Conservation (phyloP, 1,284 basidiomycete species). For the Moesziomyces sp. region DNA sequence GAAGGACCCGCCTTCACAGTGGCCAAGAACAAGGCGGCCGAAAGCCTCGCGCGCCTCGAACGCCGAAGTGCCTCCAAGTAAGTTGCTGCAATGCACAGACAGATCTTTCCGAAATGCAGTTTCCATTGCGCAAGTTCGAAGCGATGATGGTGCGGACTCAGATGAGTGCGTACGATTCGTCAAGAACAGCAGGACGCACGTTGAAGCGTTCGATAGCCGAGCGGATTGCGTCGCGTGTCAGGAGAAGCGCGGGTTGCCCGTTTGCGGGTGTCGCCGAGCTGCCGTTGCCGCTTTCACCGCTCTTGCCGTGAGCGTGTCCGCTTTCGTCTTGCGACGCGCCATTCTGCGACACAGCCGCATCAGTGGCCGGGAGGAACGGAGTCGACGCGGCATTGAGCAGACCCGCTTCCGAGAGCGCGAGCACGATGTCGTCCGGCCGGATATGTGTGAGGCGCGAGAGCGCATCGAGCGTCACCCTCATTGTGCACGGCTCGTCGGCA, state of each 20-base stretch:
- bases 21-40: conserved; percentile 38
- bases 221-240: conserved; percentile 39
- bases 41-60: conserved; percentile 37
- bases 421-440: conserved; percentile 84
- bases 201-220: conserved; percentile 34
- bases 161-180: conserved; percentile 47
- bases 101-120: neutral
- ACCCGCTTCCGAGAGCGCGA: conserved; percentile 87
- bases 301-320: neutral
- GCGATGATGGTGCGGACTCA: conserved; percentile 2
- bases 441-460: conserved; percentile 84
- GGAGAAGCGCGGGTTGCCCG: conserved; percentile 25
- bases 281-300: neutral
- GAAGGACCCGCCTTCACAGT: conserved; percentile 15
- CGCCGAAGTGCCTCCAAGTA: conserved; percentile 22
- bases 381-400: conserved; percentile 72
- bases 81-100: neutral
- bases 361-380: conserved; percentile 9
- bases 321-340: neutral
- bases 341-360: conserved; percentile 6
- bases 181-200: conserved; percentile 52
- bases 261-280: neutral
- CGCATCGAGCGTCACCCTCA: conserved; percentile 67
- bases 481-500: conserved; percentile 11
- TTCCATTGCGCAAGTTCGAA: neutral